Percentiles rank a stretch among this genome's conserved stretches.
Conservation (phyloP, 768 basidiomycete species). For the Termitomyces sp. region DNA sequence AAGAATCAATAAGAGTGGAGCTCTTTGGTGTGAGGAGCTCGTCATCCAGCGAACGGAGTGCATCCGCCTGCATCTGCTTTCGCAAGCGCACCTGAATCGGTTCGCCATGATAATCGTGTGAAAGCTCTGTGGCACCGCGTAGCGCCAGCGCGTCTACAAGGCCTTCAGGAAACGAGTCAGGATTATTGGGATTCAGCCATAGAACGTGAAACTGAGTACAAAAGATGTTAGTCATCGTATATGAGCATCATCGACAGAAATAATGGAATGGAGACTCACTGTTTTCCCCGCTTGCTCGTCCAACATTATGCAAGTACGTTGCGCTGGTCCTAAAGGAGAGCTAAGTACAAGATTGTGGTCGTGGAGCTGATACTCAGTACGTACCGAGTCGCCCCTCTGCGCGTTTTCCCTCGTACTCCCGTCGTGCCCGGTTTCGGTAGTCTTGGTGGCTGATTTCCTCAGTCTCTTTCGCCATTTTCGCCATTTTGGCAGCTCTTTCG, state of each 20-base stretch:
- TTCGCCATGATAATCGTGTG: constrained; percentile 24
- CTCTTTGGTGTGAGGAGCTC: constrained; percentile 28
- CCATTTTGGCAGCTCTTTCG: constrained; percentile 71
- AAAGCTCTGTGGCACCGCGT: constrained; percentile 25
- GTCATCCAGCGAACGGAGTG: constrained; percentile 51
- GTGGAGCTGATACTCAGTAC: constrained; percentile 9
- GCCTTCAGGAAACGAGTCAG: constrained; percentile 62
- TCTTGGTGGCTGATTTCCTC: constrained; percentile 50
- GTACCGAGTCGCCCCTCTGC: constrained; percentile 65
- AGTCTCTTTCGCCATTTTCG: constrained; percentile 73
- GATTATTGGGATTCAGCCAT: constrained; percentile 68
- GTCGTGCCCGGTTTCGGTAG: constrained; percentile 67
- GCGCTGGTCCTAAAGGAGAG: constrained; percentile 45
- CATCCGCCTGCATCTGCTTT: constrained; percentile 72
- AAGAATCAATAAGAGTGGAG: constrained; percentile 27
- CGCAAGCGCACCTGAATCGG: constrained; percentile 52
- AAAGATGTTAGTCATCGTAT: neutral
- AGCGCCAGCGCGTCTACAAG: constrained; percentile 54
- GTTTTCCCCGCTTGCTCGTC: constrained; percentile 71
- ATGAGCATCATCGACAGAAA: neutral
- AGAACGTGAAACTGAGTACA: constrained; percentile 70
- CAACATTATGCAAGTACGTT: constrained; percentile 68
- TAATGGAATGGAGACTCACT: constrained; percentile 22
- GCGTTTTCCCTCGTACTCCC: constrained; percentile 73
- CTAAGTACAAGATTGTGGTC: neutral